Evolutionary conservation across 2,329 filamentous ascomycete genomes (phyloP).

Genomic region (Hypocrella siamensis): DNA sequence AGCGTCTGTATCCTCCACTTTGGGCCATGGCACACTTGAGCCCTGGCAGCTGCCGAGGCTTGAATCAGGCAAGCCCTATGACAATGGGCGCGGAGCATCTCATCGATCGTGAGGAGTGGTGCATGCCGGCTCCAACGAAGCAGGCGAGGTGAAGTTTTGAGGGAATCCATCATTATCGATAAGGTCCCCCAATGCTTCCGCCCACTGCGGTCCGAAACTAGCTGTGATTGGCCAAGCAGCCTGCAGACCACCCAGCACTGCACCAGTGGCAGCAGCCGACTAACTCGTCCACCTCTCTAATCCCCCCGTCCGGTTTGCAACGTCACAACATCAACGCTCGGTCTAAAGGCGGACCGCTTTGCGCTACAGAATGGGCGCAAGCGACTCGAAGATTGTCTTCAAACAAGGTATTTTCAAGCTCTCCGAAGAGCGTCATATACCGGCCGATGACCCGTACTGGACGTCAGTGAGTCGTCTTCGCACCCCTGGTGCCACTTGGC

Average conservation of each 20-base stretch:
- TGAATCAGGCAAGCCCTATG: conserved; percentile 6
- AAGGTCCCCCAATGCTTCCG: too few relatives aligned
- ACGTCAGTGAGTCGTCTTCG: conserved; percentile 51
- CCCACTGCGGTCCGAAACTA: too few relatives aligned
- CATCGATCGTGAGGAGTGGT: too few relatives aligned
- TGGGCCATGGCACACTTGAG: background rate
- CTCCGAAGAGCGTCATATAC: conserved; percentile 79
- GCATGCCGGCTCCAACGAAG: too few relatives aligned
- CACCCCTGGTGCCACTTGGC: background rate
- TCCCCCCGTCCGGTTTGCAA: conserved; percentile 1
- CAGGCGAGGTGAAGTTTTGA: too few relatives aligned
- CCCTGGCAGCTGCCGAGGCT: background rate
- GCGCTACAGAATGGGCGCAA: conserved; percentile 64
- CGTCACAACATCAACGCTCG: conserved; percentile 5
- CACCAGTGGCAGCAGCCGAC: too few relatives aligned
- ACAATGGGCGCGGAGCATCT: conserved; percentile 15
- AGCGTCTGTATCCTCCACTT: background rate
- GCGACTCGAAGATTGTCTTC: conserved; percentile 97
- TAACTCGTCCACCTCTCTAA: background rate
- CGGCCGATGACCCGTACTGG: conserved; percentile 85
- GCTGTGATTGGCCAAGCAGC: too few relatives aligned
- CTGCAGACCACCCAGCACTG: too few relatives aligned
- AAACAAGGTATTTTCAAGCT: conserved; percentile 96
- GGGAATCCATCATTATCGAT: too few relatives aligned
- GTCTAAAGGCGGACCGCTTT: conserved; percentile 7